A percentile compares a stretch with the other conserved stretches of the same genome.
Evolutionary conservation across 208 protist species (phyloP).

Genomic region (Leishmania tropica): DNA sequence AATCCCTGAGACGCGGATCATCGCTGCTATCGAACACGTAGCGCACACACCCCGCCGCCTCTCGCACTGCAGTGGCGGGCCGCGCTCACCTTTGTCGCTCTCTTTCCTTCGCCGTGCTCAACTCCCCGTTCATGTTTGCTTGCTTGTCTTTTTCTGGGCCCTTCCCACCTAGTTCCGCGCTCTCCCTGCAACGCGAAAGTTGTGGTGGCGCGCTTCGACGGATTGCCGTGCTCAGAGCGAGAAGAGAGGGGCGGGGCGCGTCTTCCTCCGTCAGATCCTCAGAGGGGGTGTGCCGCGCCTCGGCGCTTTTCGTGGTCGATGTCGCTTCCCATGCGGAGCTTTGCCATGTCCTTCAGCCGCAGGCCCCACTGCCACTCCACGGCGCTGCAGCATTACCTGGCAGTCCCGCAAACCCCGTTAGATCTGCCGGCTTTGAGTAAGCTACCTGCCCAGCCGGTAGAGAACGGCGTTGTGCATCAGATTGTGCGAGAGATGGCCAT

Average conservation of each 20-base stretch:
- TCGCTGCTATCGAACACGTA: background rate
- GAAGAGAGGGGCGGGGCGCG: background rate
- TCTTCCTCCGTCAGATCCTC: background rate
- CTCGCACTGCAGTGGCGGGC: background rate
- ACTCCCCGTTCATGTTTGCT: background rate
- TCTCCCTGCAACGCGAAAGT: background rate
- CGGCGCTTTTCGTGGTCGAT: background rate
- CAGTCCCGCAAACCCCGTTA: slow-evolving; percentile 50
- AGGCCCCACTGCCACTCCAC: slow-evolving; percentile 7
- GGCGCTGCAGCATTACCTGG: slow-evolving; percentile 46
- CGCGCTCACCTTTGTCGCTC: background rate
- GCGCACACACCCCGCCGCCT: background rate
- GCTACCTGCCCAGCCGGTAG: slow-evolving; percentile 23
- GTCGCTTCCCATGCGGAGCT: background rate
- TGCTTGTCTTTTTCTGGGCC: background rate
- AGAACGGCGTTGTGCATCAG: slow-evolving; percentile 27
- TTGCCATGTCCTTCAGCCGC: background rate
- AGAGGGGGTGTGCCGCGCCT: background rate
- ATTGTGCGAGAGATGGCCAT: slow-evolving; percentile 61
- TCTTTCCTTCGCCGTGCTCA: background rate
- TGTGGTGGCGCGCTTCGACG: background rate
- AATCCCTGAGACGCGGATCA: background rate
- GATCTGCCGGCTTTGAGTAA: slow-evolving; percentile 41
- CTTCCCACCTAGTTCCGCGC: background rate
- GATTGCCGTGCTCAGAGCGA: background rate